phyloP scores from a whole-genome alignment of 371 early-diverging fungal genomes.

The Polyrhizophydium stewartii region DNA sequence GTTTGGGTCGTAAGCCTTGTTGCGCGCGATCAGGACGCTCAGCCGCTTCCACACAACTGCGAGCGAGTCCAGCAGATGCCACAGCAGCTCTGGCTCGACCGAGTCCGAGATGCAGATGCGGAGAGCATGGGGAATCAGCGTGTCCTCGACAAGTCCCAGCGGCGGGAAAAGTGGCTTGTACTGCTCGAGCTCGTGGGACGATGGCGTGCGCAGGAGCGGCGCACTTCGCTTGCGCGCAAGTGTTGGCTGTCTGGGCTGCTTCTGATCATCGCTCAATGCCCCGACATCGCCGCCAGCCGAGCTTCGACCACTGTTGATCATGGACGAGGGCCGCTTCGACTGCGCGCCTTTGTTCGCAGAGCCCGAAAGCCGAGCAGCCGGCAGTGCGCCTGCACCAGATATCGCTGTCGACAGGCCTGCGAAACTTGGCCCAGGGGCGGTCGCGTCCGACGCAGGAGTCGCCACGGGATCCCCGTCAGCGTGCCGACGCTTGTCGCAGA shows the following conservation, averaged over 20 bases:
- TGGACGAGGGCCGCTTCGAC: neutral
- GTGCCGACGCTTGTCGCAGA: neutral
- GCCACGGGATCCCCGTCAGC: too few species aligned
- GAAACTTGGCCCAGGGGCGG: too few species aligned
- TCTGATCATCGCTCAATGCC: too few species aligned
- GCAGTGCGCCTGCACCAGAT: too few species aligned
- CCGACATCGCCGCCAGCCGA: too few species aligned
- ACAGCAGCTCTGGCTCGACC: conserved; percentile 1
- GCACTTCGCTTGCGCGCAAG: too few species aligned
- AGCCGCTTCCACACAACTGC: conserved; percentile 26
- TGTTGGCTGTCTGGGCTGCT: too few species aligned
- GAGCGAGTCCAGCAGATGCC: conserved; percentile 15
- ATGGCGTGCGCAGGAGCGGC: too few species aligned
- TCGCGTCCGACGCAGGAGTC: neutral
- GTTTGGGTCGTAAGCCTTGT: conserved; percentile 8
- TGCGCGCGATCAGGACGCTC: conserved; percentile 12
- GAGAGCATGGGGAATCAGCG: conserved; percentile 18
- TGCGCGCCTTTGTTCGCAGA: neutral
- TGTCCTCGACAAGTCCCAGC: conserved; percentile 13
- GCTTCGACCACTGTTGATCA: too few species aligned
- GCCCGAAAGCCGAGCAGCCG: too few species aligned
- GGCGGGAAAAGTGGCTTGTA: too few species aligned
- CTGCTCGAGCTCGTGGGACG: neutral
- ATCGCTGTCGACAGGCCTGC: too few species aligned
- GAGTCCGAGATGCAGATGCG: conserved; percentile 7